Evolutionary conservation across 805 yeast genomes (phyloP).

Genomic region (Suhomyces tanzawaensis): DNA sequence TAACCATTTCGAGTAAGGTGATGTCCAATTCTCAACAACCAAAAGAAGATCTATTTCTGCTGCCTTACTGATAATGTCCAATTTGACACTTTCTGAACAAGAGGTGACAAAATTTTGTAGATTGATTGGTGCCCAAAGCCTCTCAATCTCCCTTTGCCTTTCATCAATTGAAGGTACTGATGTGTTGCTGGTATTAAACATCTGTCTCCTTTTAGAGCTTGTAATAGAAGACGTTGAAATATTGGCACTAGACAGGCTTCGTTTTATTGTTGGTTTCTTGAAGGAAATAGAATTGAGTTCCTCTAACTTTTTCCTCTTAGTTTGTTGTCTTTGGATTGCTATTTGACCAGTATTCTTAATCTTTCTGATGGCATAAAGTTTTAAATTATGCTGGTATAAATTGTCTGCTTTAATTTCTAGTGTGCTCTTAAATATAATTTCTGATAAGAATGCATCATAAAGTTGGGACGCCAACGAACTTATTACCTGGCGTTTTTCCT

Average conservation of each 20-base stretch:
- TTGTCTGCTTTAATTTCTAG: conserved; percentile 47
- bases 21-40: conserved; percentile 49
- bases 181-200: conserved; percentile 8
- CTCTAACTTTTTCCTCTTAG: conserved; percentile 30
- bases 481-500: conserved; percentile 26
- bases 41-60: conserved; percentile 36
- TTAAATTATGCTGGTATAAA: conserved; percentile 30
- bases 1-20: conserved; percentile 49
- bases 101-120: conserved; percentile 31
- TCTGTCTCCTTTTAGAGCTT: conserved; percentile 13
- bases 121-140: conserved; percentile 50
- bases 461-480: conserved; percentile 48
- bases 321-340: conserved; percentile 21
- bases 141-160: conserved; percentile 34
- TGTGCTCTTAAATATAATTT: conserved; percentile 45
- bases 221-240: conserved; percentile 11
- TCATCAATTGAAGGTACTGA: conserved; percentile 13
- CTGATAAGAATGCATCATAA: conserved; percentile 59
- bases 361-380: conserved; percentile 24
- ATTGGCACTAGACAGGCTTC: conserved; percentile 13
- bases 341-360: conserved; percentile 28
- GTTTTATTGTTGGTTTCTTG: conserved; percentile 17
- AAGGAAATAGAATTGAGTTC: conserved; percentile 30
- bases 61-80: conserved; percentile 18
- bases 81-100: conserved; percentile 26